These are phyloP conservation scores for Phyllosticta ampelicida DNA, from an alignment of 2,329 filamentous ascomycete species.

Conservation along the genomic window DNA sequence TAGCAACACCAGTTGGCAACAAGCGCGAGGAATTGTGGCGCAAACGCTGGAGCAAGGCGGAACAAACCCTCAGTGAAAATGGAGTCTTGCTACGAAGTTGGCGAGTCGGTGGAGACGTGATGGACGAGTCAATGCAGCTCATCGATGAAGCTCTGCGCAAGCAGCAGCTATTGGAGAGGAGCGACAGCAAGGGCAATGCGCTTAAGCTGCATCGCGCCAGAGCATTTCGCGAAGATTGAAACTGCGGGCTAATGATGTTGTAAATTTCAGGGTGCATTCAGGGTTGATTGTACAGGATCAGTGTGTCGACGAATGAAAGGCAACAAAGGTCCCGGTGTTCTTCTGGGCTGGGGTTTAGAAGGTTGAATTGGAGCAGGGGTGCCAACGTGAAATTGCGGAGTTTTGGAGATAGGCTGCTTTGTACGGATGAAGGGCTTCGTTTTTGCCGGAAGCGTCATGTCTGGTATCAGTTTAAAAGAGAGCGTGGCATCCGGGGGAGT, in stretches of 20 bases:
- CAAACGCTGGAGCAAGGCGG: constrained; percentile 54
- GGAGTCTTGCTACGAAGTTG: constrained; percentile 63
- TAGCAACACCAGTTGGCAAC: constrained; percentile 28
- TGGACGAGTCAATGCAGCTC: constrained; percentile 53
- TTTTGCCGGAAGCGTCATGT: neutral
- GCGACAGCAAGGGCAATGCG: constrained; percentile 9
- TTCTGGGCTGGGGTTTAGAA: neutral
- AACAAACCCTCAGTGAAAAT: constrained; percentile 49
- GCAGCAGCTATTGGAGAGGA: constrained; percentile 3
- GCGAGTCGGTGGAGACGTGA: constrained; percentile 61
- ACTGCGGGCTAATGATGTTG: neutral
- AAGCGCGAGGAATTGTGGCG: constrained; percentile 67
- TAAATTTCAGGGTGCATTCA: neutral
- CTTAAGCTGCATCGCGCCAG: neutral
- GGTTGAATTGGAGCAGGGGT: neutral
- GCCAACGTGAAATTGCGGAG: neutral
- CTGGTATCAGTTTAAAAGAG: neutral
- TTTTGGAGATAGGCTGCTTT: neutral
- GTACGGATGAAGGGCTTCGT: neutral
- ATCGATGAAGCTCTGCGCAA: constrained; percentile 40
- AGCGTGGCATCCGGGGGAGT: neutral
- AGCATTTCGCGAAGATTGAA: neutral
- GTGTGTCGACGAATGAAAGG: neutral
- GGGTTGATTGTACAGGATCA: neutral
- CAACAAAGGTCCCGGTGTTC: neutral